These are phyloP conservation scores for Nitzschia inconspicua DNA, from an alignment of 108 stramenopile species.

Conservation along the genomic window DNA sequence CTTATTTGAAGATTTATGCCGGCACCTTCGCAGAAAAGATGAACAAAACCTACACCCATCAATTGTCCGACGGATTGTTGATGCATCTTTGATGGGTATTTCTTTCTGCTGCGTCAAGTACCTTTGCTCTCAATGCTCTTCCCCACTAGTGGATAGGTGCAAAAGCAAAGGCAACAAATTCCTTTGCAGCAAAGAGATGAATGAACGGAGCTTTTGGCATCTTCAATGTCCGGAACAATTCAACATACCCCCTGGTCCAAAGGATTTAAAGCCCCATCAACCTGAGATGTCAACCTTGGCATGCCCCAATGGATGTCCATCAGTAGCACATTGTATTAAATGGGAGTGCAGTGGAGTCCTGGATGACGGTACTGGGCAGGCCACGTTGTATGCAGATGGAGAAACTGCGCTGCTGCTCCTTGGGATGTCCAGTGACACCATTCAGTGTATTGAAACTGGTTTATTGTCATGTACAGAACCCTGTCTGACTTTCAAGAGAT, in stretches of 20 bases:
- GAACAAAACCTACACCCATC: conserved; percentile 49
- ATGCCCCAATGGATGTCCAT: conserved; percentile 43
- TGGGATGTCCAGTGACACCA: conserved; percentile 24
- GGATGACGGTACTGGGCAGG: conserved; percentile 85
- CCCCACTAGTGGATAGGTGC: conserved; percentile 19
- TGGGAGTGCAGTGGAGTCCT: conserved; percentile 86
- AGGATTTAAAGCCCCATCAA: background rate
- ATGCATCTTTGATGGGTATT: conserved; percentile 50
- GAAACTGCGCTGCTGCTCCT: conserved; percentile 67
- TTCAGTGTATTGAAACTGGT: conserved; percentile 55
- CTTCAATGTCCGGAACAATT: conserved; percentile 18
- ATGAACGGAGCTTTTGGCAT: conserved; percentile 42
- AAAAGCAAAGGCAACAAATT: conserved; percentile 4
- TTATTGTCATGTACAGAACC: conserved; percentile 54
- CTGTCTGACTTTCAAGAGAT: conserved; percentile 47
- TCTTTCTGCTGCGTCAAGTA: conserved; percentile 64
- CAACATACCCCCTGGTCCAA: background rate
- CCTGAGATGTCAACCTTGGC: background rate
- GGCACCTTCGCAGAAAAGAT: conserved; percentile 27
- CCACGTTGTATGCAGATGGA: conserved; percentile 79
- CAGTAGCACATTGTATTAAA: conserved; percentile 38
- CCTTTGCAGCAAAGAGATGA: background rate
- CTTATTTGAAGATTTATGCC: conserved; percentile 48
- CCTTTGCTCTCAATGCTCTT: conserved; percentile 62
- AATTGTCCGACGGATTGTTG: conserved; percentile 44